Conservation (phyloP, 768 basidiomycete species). For the Gloeostereum incarnatum region DNA sequence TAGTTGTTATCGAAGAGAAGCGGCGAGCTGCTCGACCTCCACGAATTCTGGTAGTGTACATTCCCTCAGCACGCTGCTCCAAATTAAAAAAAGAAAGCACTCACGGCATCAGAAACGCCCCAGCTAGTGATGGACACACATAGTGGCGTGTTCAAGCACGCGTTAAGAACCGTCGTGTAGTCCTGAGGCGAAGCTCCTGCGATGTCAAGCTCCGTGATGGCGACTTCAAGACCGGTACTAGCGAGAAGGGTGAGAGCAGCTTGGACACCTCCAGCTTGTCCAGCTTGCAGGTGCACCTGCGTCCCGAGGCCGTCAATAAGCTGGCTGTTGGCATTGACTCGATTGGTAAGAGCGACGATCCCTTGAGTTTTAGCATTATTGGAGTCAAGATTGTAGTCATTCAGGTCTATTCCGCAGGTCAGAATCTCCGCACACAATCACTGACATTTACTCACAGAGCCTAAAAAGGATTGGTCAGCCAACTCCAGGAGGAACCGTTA, state of each 20-base stretch:
- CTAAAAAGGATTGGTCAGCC: background rate
- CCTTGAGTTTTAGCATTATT: conserved; percentile 35
- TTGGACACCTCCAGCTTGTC: conserved; percentile 28
- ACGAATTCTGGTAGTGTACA: conserved; percentile 26
- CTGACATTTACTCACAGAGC: background rate
- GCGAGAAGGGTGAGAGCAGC: conserved; percentile 38
- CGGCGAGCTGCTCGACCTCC: conserved; percentile 31
- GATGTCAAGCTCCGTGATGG: conserved; percentile 39
- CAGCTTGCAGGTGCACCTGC: conserved; percentile 35
- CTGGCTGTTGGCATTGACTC: conserved; percentile 26
- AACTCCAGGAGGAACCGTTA: background rate
- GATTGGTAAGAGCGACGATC: conserved; percentile 30
- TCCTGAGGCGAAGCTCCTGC: conserved; percentile 26
- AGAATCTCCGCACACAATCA: no score
- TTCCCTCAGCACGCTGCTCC: background rate
- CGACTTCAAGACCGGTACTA: conserved; percentile 30
- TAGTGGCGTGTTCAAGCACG: conserved; percentile 28
- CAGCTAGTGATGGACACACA: conserved; percentile 42
- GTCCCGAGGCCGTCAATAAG: conserved; percentile 42
- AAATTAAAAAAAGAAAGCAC: conserved; percentile 4
- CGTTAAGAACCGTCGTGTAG: conserved; percentile 33
- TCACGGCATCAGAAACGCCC: conserved; percentile 36
- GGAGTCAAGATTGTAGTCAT: conserved; percentile 40
- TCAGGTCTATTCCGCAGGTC: no score
- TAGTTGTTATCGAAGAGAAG: conserved; percentile 37